Percentiles rank a stretch among this genome's conserved stretches.
Conservation (phyloP, 768 basidiomycete species). For the Tylopilus sp. region DNA sequence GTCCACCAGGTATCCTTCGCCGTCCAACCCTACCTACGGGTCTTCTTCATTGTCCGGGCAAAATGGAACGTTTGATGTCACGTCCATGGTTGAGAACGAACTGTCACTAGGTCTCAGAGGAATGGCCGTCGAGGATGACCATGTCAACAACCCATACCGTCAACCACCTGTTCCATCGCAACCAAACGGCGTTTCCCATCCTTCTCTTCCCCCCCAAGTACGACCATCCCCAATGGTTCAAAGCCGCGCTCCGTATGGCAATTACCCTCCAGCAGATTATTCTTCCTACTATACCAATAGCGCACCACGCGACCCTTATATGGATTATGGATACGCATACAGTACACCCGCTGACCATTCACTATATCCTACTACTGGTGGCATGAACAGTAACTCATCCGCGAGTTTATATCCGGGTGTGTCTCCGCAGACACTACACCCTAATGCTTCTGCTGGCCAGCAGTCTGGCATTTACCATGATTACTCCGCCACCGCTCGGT, state of each 20-base stretch:
- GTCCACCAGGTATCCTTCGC: slow-evolving; percentile 44
- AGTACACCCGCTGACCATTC: slow-evolving; percentile 47
- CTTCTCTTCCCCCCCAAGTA: slow-evolving; percentile 34
- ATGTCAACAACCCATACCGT: slow-evolving; percentile 37
- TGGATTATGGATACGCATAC: slow-evolving; percentile 58
- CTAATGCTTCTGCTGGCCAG: slow-evolving; percentile 40
- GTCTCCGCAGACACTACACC: slow-evolving; percentile 40
- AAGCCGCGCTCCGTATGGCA: slow-evolving; percentile 44
- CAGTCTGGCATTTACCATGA: slow-evolving; percentile 60
- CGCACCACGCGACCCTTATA: slow-evolving; percentile 46
- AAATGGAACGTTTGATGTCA: slow-evolving; percentile 36
- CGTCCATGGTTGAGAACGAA: slow-evolving; percentile 48
- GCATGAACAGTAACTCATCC: slow-evolving; percentile 41
- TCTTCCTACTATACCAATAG: slow-evolving; percentile 54
- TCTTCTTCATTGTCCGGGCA: slow-evolving; percentile 29
- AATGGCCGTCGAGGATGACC: slow-evolving; percentile 58
- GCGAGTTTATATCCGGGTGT: slow-evolving; percentile 49
- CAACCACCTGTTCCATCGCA: slow-evolving; percentile 31
- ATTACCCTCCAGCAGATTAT: slow-evolving; percentile 56
- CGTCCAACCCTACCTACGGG: slow-evolving; percentile 38
- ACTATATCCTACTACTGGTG: slow-evolving; percentile 46
- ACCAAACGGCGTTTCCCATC: slow-evolving; percentile 28
- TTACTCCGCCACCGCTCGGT: slow-evolving; percentile 45
- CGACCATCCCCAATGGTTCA: slow-evolving; percentile 45
- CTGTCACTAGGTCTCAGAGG: slow-evolving; percentile 57